Evolutionary conservation across 306 rosid genomes (phyloP).

Genomic region (Rosa rugosa): DNA sequence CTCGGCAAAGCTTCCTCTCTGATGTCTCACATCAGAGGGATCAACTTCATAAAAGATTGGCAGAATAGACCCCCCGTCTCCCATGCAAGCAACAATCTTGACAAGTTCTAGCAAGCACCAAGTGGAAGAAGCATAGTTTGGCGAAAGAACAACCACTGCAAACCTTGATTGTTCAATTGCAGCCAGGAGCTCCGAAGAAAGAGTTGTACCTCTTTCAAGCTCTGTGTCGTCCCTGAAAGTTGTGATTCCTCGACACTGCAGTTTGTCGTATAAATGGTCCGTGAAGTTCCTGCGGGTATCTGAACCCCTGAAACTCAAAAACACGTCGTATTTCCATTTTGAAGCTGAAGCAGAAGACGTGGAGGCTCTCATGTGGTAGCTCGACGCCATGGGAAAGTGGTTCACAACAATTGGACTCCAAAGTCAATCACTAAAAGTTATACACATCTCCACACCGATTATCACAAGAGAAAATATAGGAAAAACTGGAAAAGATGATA

Average conservation of each 20-base stretch:
- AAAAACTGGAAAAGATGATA: too few species aligned
- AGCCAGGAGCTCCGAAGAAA: neutral
- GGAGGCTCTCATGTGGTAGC: neutral
- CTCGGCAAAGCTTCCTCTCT: neutral
- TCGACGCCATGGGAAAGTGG: neutral
- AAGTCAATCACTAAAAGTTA: too few species aligned
- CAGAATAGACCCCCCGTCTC: neutral
- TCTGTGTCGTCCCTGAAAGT: neutral
- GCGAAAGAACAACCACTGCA: neutral
- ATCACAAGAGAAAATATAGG: too few species aligned
- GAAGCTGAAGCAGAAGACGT: neutral
- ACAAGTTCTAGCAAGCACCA: neutral
- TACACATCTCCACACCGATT: too few species aligned
- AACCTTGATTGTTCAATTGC: neutral
- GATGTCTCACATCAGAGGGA: neutral
- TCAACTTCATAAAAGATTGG: slow-evolving; percentile 17
- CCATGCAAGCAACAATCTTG: neutral
- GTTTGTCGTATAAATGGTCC: neutral
- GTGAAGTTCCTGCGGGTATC: neutral
- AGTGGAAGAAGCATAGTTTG: neutral
- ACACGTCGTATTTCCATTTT: neutral
- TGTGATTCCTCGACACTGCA: neutral
- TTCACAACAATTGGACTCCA: too few species aligned
- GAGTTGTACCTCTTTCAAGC: neutral
- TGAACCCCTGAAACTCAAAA: neutral